Evolutionary conservation across 441 rosid genomes (phyloP).

Genomic region (Euphorbia schlechtendalii): DNA sequence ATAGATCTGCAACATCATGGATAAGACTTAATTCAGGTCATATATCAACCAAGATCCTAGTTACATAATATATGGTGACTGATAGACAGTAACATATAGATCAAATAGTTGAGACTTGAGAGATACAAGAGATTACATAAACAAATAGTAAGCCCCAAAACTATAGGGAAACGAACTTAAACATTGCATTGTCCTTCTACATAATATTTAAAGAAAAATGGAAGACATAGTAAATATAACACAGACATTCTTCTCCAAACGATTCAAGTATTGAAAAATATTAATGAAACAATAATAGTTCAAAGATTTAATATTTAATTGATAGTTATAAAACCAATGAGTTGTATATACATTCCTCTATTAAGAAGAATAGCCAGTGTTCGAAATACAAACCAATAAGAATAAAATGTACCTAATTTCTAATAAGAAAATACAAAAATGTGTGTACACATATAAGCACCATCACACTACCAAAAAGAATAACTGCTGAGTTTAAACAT

Average conservation of each 20-base stretch:
- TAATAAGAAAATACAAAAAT: background rate
- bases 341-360: background rate
- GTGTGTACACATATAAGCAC: too few relatives aligned
- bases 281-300: background rate
- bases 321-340: background rate
- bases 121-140: too few relatives aligned
- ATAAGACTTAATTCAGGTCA: background rate
- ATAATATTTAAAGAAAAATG: too few relatives aligned
- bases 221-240: background rate
- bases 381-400: background rate
- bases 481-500: background rate
- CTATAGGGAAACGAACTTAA: too few relatives aligned
- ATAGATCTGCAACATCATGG: background rate
- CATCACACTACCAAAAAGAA: background rate
- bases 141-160: too few relatives aligned
- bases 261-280: background rate
- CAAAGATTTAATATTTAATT: background rate
- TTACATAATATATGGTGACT: background rate
- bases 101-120: too few relatives aligned
- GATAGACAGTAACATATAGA: background rate
- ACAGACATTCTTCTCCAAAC: background rate
- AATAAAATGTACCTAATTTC: background rate
- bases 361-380: background rate
- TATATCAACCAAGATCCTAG: background rate
- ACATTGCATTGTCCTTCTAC: too few relatives aligned